phyloP scores from a whole-genome alignment of 2,329 filamentous ascomycete genomes.

The Leptographium procerum region DNA sequence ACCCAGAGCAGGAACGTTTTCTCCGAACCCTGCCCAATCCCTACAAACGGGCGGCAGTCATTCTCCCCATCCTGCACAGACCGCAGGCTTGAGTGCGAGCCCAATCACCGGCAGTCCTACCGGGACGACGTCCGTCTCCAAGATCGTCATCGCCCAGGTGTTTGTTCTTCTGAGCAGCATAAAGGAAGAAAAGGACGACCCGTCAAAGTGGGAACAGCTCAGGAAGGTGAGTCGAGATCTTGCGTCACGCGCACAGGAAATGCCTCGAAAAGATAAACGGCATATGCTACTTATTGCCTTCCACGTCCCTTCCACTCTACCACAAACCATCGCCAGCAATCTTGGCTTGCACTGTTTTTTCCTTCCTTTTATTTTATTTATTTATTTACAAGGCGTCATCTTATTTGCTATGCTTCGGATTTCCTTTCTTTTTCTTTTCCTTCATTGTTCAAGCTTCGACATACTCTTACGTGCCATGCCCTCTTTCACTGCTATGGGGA shows the following conservation, averaged over 20 bases:
- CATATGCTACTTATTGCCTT: no score
- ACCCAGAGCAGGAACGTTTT: slow-evolving; percentile 53
- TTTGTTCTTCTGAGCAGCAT: slow-evolving; percentile 89
- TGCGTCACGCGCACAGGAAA: no score
- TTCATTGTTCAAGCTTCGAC: no score
- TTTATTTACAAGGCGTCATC: no score
- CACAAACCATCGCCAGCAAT: no score
- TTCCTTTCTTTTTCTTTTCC: no score
- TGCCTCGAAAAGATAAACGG: background rate
- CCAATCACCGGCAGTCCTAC: slow-evolving; percentile 52
- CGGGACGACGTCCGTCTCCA: slow-evolving; percentile 60
- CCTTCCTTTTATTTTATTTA: no score
- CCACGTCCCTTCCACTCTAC: no score
- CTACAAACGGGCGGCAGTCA: slow-evolving; percentile 45
- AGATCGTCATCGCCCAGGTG: slow-evolving; percentile 91
- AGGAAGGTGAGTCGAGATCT: slow-evolving; percentile 55
- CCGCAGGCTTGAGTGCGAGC: slow-evolving; percentile 46
- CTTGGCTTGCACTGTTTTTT: no score
- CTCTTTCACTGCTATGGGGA: background rate
- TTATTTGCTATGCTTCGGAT: no score
- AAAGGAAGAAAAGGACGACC: slow-evolving; percentile 80
- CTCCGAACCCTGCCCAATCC: slow-evolving; percentile 47
- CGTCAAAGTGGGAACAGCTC: slow-evolving; percentile 89
- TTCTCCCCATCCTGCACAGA: slow-evolving; percentile 45
- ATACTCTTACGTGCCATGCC: no score